Conservation (phyloP, 2,329 filamentous ascomycete species). For the Huntiella moniliformis region DNA sequence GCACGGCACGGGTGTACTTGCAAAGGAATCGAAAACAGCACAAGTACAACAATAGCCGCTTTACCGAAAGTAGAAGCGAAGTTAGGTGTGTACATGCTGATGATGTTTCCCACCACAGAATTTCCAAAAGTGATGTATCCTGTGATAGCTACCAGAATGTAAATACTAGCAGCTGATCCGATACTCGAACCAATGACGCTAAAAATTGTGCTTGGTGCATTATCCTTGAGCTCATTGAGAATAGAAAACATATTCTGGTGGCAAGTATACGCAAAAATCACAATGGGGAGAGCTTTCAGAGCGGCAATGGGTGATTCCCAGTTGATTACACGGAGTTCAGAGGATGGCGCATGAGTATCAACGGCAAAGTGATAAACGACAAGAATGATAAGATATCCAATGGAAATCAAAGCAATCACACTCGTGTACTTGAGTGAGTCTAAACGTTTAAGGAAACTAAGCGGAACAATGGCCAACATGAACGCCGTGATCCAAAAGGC, state of each 20-base stretch:
- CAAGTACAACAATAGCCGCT: conserved; percentile 84
- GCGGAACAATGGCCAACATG: conserved; percentile 86
- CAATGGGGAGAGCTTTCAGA: conserved; percentile 75
- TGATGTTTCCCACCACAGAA: conserved; percentile 76
- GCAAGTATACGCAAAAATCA: conserved; percentile 98
- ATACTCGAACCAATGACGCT: conserved; percentile 69
- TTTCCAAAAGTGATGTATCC: conserved; percentile 93
- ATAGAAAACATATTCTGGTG: conserved; percentile 99
- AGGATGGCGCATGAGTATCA: conserved; percentile 56
- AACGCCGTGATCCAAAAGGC: conserved; percentile 98
- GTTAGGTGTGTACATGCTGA: conserved; percentile 69
- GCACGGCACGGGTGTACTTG: conserved; percentile 93
- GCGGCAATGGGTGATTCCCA: conserved; percentile 66
- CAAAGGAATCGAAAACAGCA: conserved; percentile 89
- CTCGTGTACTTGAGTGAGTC: conserved; percentile 98
- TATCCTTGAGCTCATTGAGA: conserved; percentile 79
- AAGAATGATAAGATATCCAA: conserved; percentile 80
- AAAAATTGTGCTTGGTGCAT: conserved; percentile 55
- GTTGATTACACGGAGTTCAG: conserved; percentile 53
- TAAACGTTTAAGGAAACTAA: conserved; percentile 76
- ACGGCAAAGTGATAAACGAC: conserved; percentile 83
- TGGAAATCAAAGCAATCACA: conserved; percentile 74
- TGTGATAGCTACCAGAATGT: conserved; percentile 81
- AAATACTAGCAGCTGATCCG: conserved; percentile 70
- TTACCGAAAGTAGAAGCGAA: conserved; percentile 80